A percentile compares a stretch with the other conserved stretches of the same genome.
These are phyloP conservation scores for Adiantum capillusveneris DNA, from an alignment of 75 land plant species.

Conservation along the genomic window DNA sequence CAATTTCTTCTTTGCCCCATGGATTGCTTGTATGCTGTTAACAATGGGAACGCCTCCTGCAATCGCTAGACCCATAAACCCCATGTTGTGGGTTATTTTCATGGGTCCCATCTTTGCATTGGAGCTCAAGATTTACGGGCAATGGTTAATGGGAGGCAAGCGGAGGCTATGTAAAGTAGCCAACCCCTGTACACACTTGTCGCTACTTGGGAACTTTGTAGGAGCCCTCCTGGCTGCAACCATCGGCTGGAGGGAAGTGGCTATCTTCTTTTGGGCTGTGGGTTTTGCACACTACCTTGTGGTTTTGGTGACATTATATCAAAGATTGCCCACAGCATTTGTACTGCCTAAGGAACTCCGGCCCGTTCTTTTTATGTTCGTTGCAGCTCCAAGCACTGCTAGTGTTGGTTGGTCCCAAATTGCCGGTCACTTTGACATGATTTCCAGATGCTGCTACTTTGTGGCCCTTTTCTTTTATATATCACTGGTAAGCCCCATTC, in stretches of 20 bases:
- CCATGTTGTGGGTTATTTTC: slow-evolving; percentile 19
- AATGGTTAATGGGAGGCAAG: slow-evolving; percentile 43
- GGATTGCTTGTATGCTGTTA: slow-evolving; percentile 61
- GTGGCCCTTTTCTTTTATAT: slow-evolving; percentile 32
- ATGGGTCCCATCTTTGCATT: slow-evolving; percentile 23
- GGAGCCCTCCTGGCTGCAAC: slow-evolving; percentile 27
- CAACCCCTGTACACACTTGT: slow-evolving; percentile 39
- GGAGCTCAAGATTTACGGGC: slow-evolving; percentile 44
- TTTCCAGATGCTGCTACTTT: slow-evolving; percentile 27
- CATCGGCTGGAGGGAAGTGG: slow-evolving; percentile 35
- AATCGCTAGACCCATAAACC: slow-evolving; percentile 22
- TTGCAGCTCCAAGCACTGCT: slow-evolving; percentile 41
- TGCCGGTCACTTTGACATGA: slow-evolving; percentile 24
- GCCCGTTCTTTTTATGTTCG: slow-evolving; percentile 37
- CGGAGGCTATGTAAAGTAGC: slow-evolving; percentile 29
- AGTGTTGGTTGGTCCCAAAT: slow-evolving; percentile 33
- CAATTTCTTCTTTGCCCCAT: slow-evolving; percentile 91
- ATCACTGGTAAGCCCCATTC: slow-evolving; percentile 34
- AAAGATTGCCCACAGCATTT: slow-evolving; percentile 30
- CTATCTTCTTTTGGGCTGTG: slow-evolving; percentile 37
- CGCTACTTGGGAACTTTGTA: slow-evolving; percentile 39
- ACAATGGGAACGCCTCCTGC: slow-evolving; percentile 51
- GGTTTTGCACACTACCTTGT: slow-evolving; percentile 48
- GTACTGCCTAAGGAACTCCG: slow-evolving; percentile 32
- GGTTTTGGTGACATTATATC: slow-evolving; percentile 46